These are phyloP conservation scores for Fusarium bactridioides DNA, from an alignment of 2,329 filamentous ascomycete genomes.

Conservation along the genomic window DNA sequence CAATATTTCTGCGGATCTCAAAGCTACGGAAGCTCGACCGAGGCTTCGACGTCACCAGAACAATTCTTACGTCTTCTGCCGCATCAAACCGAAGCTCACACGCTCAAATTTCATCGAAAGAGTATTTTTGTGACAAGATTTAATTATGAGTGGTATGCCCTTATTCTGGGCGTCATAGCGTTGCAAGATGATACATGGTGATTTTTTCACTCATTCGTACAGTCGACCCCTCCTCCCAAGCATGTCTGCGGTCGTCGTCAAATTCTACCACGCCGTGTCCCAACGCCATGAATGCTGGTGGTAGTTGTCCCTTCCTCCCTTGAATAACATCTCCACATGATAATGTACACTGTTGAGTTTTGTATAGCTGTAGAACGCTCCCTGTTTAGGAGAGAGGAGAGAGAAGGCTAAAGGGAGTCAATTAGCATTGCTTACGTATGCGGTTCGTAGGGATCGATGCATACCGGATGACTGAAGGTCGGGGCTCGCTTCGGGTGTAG, in stretches of 20 bases:
- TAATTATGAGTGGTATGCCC: conserved; percentile 37
- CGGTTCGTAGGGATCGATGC: conserved; percentile 17
- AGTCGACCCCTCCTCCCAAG: conserved; percentile 29
- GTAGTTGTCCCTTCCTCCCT: conserved; percentile 7
- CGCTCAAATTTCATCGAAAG: not conserved
- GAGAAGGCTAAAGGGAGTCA: conserved; percentile 58
- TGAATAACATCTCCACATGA: conserved; percentile 14
- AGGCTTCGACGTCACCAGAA: conserved; percentile 30
- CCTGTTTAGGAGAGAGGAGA: conserved; percentile 67
- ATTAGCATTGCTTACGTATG: conserved; percentile 29
- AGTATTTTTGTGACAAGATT: not conserved
- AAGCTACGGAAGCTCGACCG: conserved; percentile 22
- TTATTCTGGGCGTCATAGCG: conserved; percentile 19
- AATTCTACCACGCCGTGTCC: conserved; percentile 31
- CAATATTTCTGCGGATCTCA: conserved; percentile 26
- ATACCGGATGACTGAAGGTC: conserved; percentile 74
- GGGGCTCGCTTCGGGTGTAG: conserved; percentile 92
- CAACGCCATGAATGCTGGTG: conserved; percentile 41
- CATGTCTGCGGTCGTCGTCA: conserved; percentile 24
- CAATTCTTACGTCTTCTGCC: conserved; percentile 9
- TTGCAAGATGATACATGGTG: conserved; percentile 39
- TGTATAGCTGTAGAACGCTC: conserved; percentile 8
- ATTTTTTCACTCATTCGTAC: conserved; percentile 32
- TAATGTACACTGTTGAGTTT: conserved; percentile 40
- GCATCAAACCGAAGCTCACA: conserved; percentile 8